Evolutionary conservation across 2,329 filamentous ascomycete species (phyloP).

Genomic region (Stagonosporopsis tanaceti): DNA sequence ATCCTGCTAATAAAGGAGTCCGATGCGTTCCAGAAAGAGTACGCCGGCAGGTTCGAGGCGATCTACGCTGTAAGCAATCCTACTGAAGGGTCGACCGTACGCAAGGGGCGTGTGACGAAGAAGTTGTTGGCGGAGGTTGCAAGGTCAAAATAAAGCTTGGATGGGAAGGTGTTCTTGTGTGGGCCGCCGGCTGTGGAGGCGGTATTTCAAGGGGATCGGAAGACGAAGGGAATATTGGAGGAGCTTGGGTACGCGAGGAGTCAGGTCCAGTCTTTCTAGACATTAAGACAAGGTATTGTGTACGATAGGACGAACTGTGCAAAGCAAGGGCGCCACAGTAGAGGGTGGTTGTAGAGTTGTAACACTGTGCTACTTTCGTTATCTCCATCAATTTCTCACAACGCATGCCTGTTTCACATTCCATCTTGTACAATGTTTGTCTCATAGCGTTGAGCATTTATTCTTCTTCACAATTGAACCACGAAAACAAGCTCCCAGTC

Average conservation of each 20-base stretch:
- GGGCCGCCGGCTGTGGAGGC: slow-evolving; percentile 72
- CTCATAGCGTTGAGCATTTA: no score
- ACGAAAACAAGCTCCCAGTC: no score
- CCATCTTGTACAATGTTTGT: no score
- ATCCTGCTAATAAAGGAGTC: slow-evolving; percentile 66
- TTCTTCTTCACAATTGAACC: no score
- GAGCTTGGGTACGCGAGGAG: neutral
- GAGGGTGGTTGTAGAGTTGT: no score
- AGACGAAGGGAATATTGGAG: neutral
- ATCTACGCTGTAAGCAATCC: slow-evolving; percentile 66
- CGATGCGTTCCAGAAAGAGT: slow-evolving; percentile 57
- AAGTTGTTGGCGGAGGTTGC: slow-evolving; percentile 62
- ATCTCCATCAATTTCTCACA: neutral
- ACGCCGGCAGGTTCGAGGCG: slow-evolving; percentile 64
- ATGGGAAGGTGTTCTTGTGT: slow-evolving; percentile 71
- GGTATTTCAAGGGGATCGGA: slow-evolving; percentile 4
- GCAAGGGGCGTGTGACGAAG: slow-evolving; percentile 66
- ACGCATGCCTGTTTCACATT: neutral
- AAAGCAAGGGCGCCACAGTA: neutral
- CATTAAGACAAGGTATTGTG: neutral
- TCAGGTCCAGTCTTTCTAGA: neutral
- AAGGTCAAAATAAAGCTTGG: slow-evolving; percentile 35
- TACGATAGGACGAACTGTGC: neutral
- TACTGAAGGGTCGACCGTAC: slow-evolving; percentile 50
- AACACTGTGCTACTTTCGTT: neutral